Conservation (phyloP, 2,329 filamentous ascomycete species). For the Myrmaecium sp. region DNA sequence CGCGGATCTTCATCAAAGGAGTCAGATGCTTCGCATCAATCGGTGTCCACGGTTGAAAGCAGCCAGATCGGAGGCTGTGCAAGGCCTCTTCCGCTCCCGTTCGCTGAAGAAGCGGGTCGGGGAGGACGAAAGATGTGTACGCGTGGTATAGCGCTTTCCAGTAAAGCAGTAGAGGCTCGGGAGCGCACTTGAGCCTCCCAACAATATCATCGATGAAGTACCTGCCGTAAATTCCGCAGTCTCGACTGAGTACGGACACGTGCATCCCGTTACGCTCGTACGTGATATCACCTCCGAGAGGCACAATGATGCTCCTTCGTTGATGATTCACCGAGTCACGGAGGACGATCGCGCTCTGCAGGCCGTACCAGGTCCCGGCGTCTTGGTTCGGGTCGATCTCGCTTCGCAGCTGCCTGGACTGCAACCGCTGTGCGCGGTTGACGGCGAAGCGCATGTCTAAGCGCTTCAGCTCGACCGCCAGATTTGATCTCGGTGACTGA, state of each 20-base stretch:
- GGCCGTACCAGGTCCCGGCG: constrained; percentile 40
- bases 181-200: constrained; percentile 38
- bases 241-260: constrained; percentile 22
- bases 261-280: constrained; percentile 24
- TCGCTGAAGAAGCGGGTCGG: constrained; percentile 39
- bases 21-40: constrained; percentile 2
- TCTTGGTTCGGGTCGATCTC: constrained; percentile 38
- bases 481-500: constrained; percentile 19
- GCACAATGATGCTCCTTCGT: constrained; percentile 36
- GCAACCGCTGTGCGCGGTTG: constrained; percentile 24
- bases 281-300: constrained; percentile 24
- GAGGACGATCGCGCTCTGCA: constrained; percentile 41
- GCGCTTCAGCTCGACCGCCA: constrained; percentile 34
- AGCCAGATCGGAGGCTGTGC: constrained; percentile 30
- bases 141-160: constrained; percentile 44
- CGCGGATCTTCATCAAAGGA: constrained; percentile 13
- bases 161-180: constrained; percentile 38
- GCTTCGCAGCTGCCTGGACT: constrained; percentile 31
- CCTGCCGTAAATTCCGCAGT: constrained; percentile 25
- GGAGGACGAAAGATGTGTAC: constrained; percentile 38
- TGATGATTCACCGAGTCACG: constrained; percentile 23
- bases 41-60: constrained; percentile 24
- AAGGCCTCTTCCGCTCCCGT: constrained; percentile 47
- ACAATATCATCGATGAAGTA: constrained; percentile 39
- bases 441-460: constrained; percentile 39